phyloP scores from a whole-genome alignment of 177 flowering plant genomes.

The Vitis hybrid region DNA sequence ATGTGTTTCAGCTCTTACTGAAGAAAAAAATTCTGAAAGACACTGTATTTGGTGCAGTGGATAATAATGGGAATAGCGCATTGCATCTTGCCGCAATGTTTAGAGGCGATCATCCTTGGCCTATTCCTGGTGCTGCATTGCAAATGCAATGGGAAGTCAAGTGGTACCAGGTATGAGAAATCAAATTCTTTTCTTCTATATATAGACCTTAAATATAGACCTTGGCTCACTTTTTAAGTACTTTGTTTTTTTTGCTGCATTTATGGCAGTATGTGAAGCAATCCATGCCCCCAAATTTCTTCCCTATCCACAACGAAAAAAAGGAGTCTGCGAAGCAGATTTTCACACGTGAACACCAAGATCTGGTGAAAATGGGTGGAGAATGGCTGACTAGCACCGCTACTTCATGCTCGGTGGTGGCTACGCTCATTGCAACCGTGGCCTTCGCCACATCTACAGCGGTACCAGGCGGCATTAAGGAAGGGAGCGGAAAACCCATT shows the following conservation, averaged over 20 bases:
- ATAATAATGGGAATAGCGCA: constrained; percentile 29
- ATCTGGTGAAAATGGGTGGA: constrained; percentile 20
- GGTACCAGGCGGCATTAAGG: constrained; percentile 32
- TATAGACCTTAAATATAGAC: too few species aligned
- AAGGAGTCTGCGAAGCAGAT: constrained; percentile 27
- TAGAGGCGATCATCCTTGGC: constrained; percentile 36
- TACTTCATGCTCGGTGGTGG: constrained; percentile 37
- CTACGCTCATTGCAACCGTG: constrained; percentile 36
- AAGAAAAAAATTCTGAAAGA: constrained; percentile 12
- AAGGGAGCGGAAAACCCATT: constrained; percentile 19
- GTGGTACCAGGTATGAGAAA: constrained; percentile 42
- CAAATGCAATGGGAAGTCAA: constrained; percentile 53
- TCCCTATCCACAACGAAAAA: constrained; percentile 19
- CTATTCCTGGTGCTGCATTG: constrained; percentile 42
- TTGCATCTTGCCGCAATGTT: constrained; percentile 36
- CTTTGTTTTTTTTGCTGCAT: too few species aligned
- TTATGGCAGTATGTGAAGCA: constrained; percentile 22
- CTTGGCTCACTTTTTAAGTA: too few species aligned
- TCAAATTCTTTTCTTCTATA: too few species aligned
- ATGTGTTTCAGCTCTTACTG: constrained; percentile 14
- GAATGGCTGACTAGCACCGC: constrained; percentile 42
- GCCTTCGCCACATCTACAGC: constrained; percentile 43
- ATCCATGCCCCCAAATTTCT: constrained; percentile 20
- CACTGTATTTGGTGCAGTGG: constrained; percentile 17
- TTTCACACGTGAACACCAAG: constrained; percentile 27